Percentiles rank a stretch among this genome's conserved stretches.
Conservation (phyloP, 2,329 filamentous ascomycete genomes). For the Ophiobolus disseminans region DNA sequence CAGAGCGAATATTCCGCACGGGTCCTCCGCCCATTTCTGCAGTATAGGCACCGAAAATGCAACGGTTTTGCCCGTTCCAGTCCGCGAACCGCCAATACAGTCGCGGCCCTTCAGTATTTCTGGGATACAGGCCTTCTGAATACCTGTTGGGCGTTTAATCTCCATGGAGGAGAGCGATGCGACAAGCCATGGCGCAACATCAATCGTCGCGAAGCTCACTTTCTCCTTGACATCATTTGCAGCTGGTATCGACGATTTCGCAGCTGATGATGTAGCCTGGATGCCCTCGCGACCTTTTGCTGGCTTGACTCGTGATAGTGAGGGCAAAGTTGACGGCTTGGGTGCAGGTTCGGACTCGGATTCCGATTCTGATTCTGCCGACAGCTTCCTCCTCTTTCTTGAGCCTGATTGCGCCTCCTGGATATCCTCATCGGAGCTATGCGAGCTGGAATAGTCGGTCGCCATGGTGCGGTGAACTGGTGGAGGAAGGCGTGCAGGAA, state of each 20-base stretch:
- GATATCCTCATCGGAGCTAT: conserved; percentile 36
- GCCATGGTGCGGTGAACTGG: conserved; percentile 17
- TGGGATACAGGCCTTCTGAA: conserved; percentile 92
- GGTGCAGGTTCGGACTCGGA: conserved; percentile 19
- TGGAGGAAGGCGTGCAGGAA: conserved; percentile 16
- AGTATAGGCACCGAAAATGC: conserved; percentile 94
- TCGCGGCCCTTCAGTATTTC: conserved; percentile 90
- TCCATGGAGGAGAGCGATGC: conserved; percentile 78
- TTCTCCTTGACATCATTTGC: conserved; percentile 43
- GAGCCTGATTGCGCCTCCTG: conserved; percentile 39
- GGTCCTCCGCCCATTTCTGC: conserved; percentile 92
- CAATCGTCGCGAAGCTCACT: conserved; percentile 73
- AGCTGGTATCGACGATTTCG: conserved; percentile 9
- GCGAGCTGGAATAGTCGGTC: conserved; percentile 25
- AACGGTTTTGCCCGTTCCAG: conserved; percentile 96
- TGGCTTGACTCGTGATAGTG: conserved; percentile 45
- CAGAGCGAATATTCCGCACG: conserved; percentile 86
- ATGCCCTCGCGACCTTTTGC: conserved; percentile 29
- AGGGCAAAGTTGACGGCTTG: conserved; percentile 22
- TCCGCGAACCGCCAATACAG: conserved; percentile 90
- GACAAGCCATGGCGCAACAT: conserved; percentile 86
- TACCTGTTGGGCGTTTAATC: conserved; percentile 86
- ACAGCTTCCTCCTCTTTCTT: conserved; percentile 48
- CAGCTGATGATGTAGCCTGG: conserved; percentile 5
- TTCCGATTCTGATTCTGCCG: conserved; percentile 24